Conservation (phyloP, 371 early-diverging fungal species). For the Fennellomyces sp. region DNA sequence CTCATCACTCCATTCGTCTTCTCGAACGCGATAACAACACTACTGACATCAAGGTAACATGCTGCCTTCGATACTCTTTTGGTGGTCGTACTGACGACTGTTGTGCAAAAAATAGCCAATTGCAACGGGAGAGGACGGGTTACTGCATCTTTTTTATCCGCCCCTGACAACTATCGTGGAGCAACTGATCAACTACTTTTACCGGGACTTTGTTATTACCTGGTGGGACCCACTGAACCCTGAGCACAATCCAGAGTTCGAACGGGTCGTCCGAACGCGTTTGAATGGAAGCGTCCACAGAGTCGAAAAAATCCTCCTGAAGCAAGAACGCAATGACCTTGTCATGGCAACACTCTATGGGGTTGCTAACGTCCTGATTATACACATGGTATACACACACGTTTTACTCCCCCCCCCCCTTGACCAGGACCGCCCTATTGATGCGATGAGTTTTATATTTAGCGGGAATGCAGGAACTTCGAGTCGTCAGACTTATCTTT, state of each 20-base stretch:
- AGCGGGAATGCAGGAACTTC: conserved; percentile 51
- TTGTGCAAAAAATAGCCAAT: background rate
- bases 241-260: conserved; percentile 31
- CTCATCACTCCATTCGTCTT: background rate
- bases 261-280: conserved; percentile 26
- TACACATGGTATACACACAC: conserved; percentile 56
- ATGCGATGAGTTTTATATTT: too few relatives aligned
- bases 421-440: too few relatives aligned
- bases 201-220: conserved; percentile 50
- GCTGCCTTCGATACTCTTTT: background rate
- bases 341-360: conserved; percentile 53
- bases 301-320: conserved; percentile 44
- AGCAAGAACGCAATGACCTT: conserved; percentile 51
- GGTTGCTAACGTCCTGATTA: conserved; percentile 51
- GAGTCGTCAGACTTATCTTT: conserved; percentile 40
- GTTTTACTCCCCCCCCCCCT: background rate
- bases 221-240: conserved; percentile 54
- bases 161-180: conserved; percentile 35
- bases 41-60: background rate
- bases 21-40: background rate
- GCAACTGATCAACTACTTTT: conserved; percentile 40
- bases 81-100: background rate
- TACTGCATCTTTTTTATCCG: conserved; percentile 28
- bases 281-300: conserved; percentile 31
- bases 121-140: background rate